phyloP scores from a whole-genome alignment of 2,329 filamentous ascomycete genomes.

The Trichoderma sp. region DNA sequence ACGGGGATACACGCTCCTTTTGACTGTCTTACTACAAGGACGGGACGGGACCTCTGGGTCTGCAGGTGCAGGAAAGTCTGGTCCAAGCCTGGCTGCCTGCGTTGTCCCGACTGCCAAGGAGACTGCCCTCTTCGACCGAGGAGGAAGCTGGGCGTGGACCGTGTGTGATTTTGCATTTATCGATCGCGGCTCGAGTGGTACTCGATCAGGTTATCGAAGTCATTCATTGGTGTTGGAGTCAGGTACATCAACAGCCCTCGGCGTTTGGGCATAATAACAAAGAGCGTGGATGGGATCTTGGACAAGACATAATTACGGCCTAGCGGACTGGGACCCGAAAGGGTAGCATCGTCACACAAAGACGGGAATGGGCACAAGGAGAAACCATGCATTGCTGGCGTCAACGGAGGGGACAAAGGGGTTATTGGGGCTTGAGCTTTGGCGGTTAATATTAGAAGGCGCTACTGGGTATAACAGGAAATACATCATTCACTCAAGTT shows the following conservation, averaged over 20 bases:
- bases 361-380: background rate
- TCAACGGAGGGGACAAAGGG: background rate
- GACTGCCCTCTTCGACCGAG: slow-evolving; percentile 41
- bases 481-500: background rate
- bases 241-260: background rate
- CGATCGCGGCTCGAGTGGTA: background rate
- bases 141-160: slow-evolving; percentile 30
- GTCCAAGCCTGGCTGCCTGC: slow-evolving; percentile 39
- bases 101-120: slow-evolving; percentile 39
- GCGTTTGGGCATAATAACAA: background rate
- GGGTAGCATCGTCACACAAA: slow-evolving; percentile 1
- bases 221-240: background rate
- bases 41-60: slow-evolving; percentile 43
- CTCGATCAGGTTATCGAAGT: background rate
- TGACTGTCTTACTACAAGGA: slow-evolving; percentile 41
- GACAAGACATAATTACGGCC: background rate
- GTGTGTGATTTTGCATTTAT: background rate
- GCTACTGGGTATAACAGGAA: background rate
- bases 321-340: background rate
- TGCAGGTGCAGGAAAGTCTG: slow-evolving; percentile 41
- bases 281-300: background rate
- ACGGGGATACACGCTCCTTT: slow-evolving; percentile 40
- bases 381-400: slow-evolving; percentile 16
- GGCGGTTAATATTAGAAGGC: background rate
- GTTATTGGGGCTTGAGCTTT: background rate